Evolutionary conservation across 352 stramenopile genomes (phyloP), one percentile per base, ranked within the genome.

Genomic region (Phytophthora pluvialis): DNA sequence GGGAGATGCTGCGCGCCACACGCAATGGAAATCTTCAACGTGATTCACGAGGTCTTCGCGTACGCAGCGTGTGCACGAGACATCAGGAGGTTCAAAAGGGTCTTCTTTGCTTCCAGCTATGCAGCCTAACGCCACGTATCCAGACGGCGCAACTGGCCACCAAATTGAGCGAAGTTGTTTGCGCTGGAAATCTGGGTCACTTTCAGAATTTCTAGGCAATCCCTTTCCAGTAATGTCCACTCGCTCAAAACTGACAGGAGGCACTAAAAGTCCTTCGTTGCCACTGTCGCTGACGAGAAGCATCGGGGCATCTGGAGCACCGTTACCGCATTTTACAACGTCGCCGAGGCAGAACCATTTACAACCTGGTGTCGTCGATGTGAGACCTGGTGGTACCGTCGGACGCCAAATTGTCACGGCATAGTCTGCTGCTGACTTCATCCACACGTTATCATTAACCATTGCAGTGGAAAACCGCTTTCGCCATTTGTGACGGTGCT

Each of bases 141-240:
- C 88, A 15, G 83, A 70, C 1, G 88, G 88, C 3, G 88, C 82
- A 31, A 95, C 75, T 6, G 88, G 88, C 83, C 85, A 94, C 88
- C 88, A 96, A 31, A 96, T 53, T 0, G 83, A 94, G 1, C 88
- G 85, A 13, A 92, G 52, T 32, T 96, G 86, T 61, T 96, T 96
- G n/a, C 78, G 81, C 28, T 93, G 80, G 32, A 95, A 90, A 28
- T 94, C 85, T 0, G 67, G 57, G 39, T 94, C 79, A 18, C 72
- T 84, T 26, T 91, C 82, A 0, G 83, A 91, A 57, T 94, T 96
- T 48, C 72, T 78, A 12, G 86, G 88, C 7, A 96, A 67, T 0
- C 88, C 88, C 60, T 91, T 95, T 7, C 86, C 88, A 31, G 83
- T 91, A 18, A 95, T 80, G 49, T 96, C 88, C 0, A 95, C 81